phyloP scores from a whole-genome alignment of 108 stramenopile species.

The Pseudonitzschia multiseries region DNA sequence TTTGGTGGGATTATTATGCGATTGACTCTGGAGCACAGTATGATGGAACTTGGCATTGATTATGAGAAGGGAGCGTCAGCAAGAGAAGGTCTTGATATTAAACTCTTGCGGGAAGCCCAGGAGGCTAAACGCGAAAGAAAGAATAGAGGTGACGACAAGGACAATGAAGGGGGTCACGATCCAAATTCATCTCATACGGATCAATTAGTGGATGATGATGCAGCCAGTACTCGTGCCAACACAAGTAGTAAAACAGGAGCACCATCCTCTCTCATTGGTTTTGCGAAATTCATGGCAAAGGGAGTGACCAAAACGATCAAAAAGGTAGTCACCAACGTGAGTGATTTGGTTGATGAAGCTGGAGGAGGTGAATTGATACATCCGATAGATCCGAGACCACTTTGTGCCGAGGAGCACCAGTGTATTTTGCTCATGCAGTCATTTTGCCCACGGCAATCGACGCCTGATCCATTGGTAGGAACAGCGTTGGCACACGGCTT shows the following conservation, averaged over 20 bases:
- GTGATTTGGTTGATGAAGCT: constrained; percentile 59
- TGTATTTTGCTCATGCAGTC: constrained; percentile 74
- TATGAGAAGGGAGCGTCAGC: constrained; percentile 45
- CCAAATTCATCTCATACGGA: constrained; percentile 9
- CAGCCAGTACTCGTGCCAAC: constrained; percentile 1
- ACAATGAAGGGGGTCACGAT: constrained; percentile 21
- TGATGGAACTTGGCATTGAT: constrained; percentile 44
- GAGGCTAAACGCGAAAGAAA: constrained; percentile 16
- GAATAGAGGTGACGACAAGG: neutral
- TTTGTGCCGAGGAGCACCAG: constrained; percentile 63
- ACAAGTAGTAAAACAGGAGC: neutral
- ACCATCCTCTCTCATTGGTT: constrained; percentile 52
- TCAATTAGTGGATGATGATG: neutral
- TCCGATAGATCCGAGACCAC: constrained; percentile 66
- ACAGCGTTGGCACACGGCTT: constrained; percentile 74
- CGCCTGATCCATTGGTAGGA: constrained; percentile 73
- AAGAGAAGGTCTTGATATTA: constrained; percentile 36
- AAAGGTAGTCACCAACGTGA: constrained; percentile 46
- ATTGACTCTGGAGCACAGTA: constrained; percentile 62
- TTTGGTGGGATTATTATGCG: constrained; percentile 32
- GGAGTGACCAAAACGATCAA: constrained; percentile 61
- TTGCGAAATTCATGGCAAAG: constrained; percentile 79
- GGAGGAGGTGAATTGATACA: constrained; percentile 58
- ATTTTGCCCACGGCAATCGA: constrained; percentile 73
- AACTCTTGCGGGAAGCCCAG: constrained; percentile 26